Conservation (phyloP, 352 stramenopile genomes). For the Pythium scleroteichum region DNA sequence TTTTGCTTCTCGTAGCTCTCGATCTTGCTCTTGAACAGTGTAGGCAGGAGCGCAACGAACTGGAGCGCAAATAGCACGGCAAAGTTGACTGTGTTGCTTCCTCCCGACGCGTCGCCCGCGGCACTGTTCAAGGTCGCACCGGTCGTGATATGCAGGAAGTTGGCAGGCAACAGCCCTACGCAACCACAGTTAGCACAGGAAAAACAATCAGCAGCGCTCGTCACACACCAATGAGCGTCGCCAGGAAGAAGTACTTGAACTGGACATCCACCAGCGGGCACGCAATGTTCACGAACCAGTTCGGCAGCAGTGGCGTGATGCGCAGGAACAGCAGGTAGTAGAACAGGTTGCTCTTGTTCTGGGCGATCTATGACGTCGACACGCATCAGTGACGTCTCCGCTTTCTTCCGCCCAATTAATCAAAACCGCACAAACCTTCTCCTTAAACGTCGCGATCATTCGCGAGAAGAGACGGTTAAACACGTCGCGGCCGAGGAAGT, state of each 20-base stretch:
- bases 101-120: constrained; percentile 38
- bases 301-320: constrained; percentile 85
- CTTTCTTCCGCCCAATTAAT: not conserved
- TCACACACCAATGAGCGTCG: constrained; percentile 64
- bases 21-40: constrained; percentile 86
- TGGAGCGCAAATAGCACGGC: constrained; percentile 82
- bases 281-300: constrained; percentile 91
- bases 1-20: constrained; percentile 78
- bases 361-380: constrained; percentile 48
- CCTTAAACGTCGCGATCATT: constrained; percentile 81
- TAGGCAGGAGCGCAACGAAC: constrained; percentile 81
- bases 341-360: constrained; percentile 84
- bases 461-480: constrained; percentile 66
- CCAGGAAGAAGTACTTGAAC: constrained; percentile 86
- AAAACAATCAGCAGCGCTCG: not conserved
- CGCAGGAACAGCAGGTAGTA: constrained; percentile 91
- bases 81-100: constrained; percentile 81
- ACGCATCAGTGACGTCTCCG: not conserved
- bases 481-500: constrained; percentile 75
- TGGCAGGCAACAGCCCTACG: constrained; percentile 68
- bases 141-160: constrained; percentile 86
- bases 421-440: constrained; percentile 42
- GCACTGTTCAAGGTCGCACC: constrained; percentile 79
- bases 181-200: not conserved
- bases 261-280: constrained; percentile 82